phyloP scores from a whole-genome alignment of 768 basidiomycete genomes.

The Collybia mongolica region DNA sequence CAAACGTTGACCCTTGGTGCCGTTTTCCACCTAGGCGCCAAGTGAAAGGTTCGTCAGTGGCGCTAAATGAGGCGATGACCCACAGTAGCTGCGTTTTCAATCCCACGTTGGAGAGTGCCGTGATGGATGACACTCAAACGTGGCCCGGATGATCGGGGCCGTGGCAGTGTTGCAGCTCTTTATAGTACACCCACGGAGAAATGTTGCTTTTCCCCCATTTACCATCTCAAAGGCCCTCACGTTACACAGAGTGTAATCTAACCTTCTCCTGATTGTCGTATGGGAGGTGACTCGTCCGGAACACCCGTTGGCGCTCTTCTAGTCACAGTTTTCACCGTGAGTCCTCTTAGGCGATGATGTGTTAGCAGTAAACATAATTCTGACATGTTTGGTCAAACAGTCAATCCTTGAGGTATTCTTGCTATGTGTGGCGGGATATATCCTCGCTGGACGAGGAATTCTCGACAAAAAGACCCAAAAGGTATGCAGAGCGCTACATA shows the following conservation, averaged over 20 bases:
- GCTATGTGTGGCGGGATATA: slow-evolving; percentile 80
- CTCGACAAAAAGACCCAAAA: slow-evolving; percentile 90
- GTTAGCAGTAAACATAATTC: slow-evolving; percentile 4
- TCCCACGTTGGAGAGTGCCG: no score
- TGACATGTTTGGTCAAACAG: slow-evolving; percentile 31
- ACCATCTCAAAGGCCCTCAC: no score
- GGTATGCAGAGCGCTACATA: slow-evolving; percentile 37
- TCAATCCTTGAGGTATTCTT: slow-evolving; percentile 89
- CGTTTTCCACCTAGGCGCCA: no score
- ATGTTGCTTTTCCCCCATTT: no score
- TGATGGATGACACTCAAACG: no score
- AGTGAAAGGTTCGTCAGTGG: no score
- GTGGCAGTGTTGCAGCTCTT: neutral
- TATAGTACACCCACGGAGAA: neutral
- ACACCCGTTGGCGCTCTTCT: slow-evolving; percentile 45
- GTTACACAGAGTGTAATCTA: neutral
- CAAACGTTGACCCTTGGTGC: no score
- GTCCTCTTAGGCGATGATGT: slow-evolving; percentile 13
- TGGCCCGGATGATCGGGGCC: no score
- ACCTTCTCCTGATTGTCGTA: neutral
- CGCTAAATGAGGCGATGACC: no score
- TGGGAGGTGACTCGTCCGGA: slow-evolving; percentile 2
- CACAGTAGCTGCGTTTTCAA: no score
- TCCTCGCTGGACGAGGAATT: slow-evolving; percentile 75
- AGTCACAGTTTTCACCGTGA: slow-evolving; percentile 57